Evolutionary conservation across 2,329 filamentous ascomycete genomes (phyloP), one percentile per base, ranked within the genome.

Genomic region (Fusarium pseudocircinatum): DNA sequence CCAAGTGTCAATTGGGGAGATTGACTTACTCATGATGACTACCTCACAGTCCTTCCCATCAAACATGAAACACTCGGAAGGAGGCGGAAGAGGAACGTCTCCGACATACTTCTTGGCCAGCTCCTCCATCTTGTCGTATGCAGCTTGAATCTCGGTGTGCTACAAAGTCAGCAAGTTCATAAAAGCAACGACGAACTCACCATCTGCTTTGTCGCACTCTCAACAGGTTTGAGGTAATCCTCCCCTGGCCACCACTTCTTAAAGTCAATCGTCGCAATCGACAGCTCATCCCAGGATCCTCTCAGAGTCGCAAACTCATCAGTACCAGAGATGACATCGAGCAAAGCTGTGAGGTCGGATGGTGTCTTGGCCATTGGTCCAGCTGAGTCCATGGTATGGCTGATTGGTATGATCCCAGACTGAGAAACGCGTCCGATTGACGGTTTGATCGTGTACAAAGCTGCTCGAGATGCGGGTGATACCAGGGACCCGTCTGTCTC

Each of bases 401-500:
- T 40, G 36, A 40, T 40, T 0, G 53, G 36, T 1, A 56, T 42
- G 28, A 40, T 43, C 9, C 53, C 53, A 30, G 26, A 30, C 11
- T 40, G 18, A 3, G 30, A 28, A 14, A 50, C 28, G 1, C 47
- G 74, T n/a, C 71, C 71, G 7, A 70, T 43, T 4, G 72, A 75
- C 3, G 76, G 74, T 46, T 79, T 81, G 34, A 81, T 44, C 6
- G 75, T 74, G 54, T 79, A 81, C 2, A 81, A 39, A 10, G 69
- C 77, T 6, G 75, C 65, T 4, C 77, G 59, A 1, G 60, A 67
- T 2, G 75, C 46, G 2, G 78, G 77, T 2, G 72, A 73, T 26
- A 79, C 66, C 24, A 80, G 74, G 2, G 77, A 82, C 9, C 80
- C 79, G 16, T 77, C 70, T 12, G 81, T 82, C 67, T 83, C 80